Conservation (phyloP, 352 stramenopile species). For the Pythium sp. region DNA sequence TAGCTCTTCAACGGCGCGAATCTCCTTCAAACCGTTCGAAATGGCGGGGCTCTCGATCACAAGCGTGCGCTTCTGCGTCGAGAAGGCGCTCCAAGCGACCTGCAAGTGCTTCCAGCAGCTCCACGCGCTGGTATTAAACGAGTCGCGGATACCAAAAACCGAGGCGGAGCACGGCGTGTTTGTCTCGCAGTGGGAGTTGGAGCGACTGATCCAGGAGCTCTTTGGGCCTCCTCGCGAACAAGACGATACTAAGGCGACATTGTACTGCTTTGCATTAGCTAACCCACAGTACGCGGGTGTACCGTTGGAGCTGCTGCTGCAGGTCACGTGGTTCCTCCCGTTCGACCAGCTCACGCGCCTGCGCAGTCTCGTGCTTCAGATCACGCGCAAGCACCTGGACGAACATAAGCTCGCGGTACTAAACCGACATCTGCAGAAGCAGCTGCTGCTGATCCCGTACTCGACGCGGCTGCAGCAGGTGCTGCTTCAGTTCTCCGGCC, state of each 20-base stretch:
- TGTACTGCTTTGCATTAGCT: slow-evolving; percentile 11
- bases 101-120: slow-evolving; percentile 41
- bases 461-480: slow-evolving; percentile 36
- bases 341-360: slow-evolving; percentile 48
- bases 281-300: slow-evolving; percentile 20
- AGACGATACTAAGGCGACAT: not conserved
- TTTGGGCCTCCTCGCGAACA: slow-evolving; percentile 14
- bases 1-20: not conserved
- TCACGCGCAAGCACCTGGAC: slow-evolving; percentile 51
- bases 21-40: slow-evolving; percentile 30
- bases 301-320: slow-evolving; percentile 28
- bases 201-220: slow-evolving; percentile 37
- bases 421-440: slow-evolving; percentile 45
- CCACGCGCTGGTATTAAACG: slow-evolving; percentile 26
- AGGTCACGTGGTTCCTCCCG: slow-evolving; percentile 65
- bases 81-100: slow-evolving; percentile 44
- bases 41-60: slow-evolving; percentile 42
- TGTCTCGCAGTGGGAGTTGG: slow-evolving; percentile 57
- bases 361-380: slow-evolving; percentile 48
- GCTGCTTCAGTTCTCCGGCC: slow-evolving; percentile 33
- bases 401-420: slow-evolving; percentile 48
- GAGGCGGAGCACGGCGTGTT: slow-evolving; percentile 34
- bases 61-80: slow-evolving; percentile 46
- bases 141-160: slow-evolving; percentile 5
- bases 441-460: slow-evolving; percentile 44